These are phyloP conservation scores for Pseudogymnoascus sp. DNA, from an alignment of 2,329 filamentous ascomycete species.

Conservation along the genomic window DNA sequence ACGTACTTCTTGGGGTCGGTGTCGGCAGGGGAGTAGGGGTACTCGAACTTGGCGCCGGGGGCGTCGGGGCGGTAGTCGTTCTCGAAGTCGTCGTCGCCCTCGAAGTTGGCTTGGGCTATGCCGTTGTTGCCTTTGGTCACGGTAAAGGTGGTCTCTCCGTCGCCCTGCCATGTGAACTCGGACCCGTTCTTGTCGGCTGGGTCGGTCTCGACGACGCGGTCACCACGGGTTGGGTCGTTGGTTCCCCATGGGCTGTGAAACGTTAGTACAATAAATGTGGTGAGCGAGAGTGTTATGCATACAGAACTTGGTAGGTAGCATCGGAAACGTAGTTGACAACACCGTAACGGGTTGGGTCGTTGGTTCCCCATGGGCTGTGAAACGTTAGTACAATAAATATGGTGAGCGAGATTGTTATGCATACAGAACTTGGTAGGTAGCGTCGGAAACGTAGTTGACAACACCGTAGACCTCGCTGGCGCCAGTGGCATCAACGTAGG, in stretches of 20 bases:
- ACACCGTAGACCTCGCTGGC: constrained; percentile 43
- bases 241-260: constrained; percentile 39
- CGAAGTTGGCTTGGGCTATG: constrained; percentile 45
- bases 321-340: constrained; percentile 51
- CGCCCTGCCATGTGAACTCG: constrained; percentile 45
- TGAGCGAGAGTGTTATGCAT: constrained; percentile 16
- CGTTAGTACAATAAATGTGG: constrained; percentile 14
- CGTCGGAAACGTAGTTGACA: constrained; percentile 49
- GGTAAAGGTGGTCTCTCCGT: constrained; percentile 40
- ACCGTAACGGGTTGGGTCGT: constrained; percentile 46
- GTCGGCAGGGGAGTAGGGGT: constrained; percentile 31
- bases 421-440: constrained; percentile 46
- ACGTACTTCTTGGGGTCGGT: constrained; percentile 35
- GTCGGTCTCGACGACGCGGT: constrained; percentile 36
- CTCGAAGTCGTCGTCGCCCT: constrained; percentile 36
- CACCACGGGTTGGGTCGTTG: constrained; percentile 45
- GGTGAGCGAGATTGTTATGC: constrained; percentile 13
- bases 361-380: constrained; percentile 41
- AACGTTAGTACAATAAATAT: constrained; percentile 14
- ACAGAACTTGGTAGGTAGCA: constrained; percentile 47
- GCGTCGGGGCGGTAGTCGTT: constrained; percentile 43
- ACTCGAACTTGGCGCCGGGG: constrained; percentile 36
- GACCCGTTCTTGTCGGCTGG: constrained; percentile 41
- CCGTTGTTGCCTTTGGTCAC: constrained; percentile 52
- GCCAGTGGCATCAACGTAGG: constrained; percentile 42